Percentiles rank a stretch among this genome's conserved stretches.
These are phyloP conservation scores for Ceratocystis smalleyi DNA, from an alignment of 2,329 filamentous ascomycete genomes.

Conservation along the genomic window DNA sequence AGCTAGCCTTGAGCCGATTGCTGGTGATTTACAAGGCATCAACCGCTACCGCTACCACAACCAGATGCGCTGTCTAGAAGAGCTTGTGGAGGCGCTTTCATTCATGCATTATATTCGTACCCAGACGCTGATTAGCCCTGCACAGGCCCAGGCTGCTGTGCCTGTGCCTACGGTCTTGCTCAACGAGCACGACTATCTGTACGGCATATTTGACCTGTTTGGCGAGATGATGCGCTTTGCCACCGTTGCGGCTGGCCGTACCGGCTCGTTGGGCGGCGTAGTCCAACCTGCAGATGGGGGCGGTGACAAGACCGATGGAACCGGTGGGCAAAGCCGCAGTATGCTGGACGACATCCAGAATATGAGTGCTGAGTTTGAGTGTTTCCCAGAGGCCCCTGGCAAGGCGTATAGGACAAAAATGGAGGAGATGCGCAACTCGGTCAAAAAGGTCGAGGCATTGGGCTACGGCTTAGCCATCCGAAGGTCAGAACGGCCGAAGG, in stretches of 20 bases:
- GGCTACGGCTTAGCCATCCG: conserved; percentile 78
- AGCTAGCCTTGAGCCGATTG: conserved; percentile 50
- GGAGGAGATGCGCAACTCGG: conserved; percentile 70
- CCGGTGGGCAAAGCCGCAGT: conserved; percentile 28
- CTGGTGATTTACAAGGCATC: conserved; percentile 57
- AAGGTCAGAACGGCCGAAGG: conserved; percentile 74
- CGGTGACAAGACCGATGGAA: not conserved
- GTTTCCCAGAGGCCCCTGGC: conserved; percentile 44
- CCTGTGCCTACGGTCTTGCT: conserved; percentile 33
- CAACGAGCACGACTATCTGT: conserved; percentile 70
- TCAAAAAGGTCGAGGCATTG: conserved; percentile 84
- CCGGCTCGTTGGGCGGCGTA: conserved; percentile 35
- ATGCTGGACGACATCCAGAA: conserved; percentile 70
- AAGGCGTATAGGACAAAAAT: conserved; percentile 60
- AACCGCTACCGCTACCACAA: conserved; percentile 71
- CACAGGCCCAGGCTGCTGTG: conserved; percentile 39
- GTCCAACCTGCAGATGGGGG: conserved; percentile 14
- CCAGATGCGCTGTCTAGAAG: conserved; percentile 75
- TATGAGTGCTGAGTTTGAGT: conserved; percentile 61
- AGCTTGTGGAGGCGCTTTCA: conserved; percentile 81
- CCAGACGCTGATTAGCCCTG: conserved; percentile 56
- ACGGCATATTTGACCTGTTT: conserved; percentile 83
- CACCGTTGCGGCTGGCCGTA: conserved; percentile 71
- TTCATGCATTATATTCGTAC: conserved; percentile 77
- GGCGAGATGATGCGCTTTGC: conserved; percentile 96